These are phyloP conservation scores for Bruguiera gymnorhiza DNA, from an alignment of 345 rosid species.

Conservation along the genomic window DNA sequence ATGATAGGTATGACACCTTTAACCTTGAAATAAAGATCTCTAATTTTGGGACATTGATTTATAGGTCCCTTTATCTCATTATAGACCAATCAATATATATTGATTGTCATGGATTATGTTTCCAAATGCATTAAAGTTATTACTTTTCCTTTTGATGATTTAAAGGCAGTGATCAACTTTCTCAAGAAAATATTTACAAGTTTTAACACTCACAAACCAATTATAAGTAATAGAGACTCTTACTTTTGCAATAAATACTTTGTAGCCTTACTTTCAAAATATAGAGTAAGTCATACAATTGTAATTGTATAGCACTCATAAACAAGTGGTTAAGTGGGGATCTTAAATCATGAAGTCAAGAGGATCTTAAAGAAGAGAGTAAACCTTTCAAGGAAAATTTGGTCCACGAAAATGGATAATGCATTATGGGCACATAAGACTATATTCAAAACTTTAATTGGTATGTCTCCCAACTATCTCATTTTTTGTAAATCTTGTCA, in stretches of 20 bases:
- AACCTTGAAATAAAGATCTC: background rate
- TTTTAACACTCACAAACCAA: background rate
- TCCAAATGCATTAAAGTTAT: background rate
- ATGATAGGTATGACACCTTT: background rate
- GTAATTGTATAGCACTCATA: background rate
- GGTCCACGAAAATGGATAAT: constrained; percentile 1
- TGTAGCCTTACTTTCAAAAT: background rate
- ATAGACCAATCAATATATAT: background rate
- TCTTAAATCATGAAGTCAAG: too few species aligned
- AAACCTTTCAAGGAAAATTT: background rate
- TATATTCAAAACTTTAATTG: too few species aligned
- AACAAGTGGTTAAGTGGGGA: too few species aligned
- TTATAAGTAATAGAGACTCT: background rate
- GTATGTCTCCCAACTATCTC: too few species aligned
- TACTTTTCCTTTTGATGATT: accelerated
- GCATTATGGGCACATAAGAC: background rate
- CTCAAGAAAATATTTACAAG: background rate
- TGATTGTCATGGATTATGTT: background rate
- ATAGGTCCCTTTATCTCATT: background rate
- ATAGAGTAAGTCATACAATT: background rate
- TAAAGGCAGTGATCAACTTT: background rate
- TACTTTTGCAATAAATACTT: background rate
- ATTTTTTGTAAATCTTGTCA: too few species aligned
- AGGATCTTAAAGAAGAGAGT: background rate
- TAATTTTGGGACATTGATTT: background rate